These are phyloP conservation scores for Gaultheria prostrata DNA, from an alignment of 148 eudicot species.

Conservation along the genomic window DNA sequence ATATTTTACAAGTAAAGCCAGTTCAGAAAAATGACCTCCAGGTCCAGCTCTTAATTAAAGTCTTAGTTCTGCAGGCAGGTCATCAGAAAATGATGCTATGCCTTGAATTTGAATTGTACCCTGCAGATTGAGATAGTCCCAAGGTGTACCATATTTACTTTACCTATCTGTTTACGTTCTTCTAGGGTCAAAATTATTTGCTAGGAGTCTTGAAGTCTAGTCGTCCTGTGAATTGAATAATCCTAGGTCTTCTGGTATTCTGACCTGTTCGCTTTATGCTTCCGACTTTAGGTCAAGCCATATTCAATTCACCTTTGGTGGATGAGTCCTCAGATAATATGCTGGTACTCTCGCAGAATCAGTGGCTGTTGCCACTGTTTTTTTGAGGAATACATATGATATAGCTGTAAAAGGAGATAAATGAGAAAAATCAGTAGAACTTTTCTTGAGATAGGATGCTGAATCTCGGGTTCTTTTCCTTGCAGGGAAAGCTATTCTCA, in stretches of 20 bases:
- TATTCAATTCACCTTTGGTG: not conserved
- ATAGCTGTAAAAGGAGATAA: constrained; percentile 8
- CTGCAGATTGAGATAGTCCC: not conserved
- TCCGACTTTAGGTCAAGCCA: not conserved
- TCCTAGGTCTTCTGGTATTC: not conserved
- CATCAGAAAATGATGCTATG: not conserved
- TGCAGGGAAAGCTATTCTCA: constrained; percentile 84
- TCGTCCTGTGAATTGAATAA: not conserved
- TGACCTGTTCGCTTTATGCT: not conserved
- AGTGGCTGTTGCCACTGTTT: not conserved
- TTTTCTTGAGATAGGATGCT: not conserved
- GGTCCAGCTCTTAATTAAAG: constrained; percentile 8
- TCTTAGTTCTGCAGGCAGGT: constrained; percentile 1
- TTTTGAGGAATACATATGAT: not conserved
- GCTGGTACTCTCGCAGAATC: not conserved
- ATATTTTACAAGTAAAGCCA: not conserved
- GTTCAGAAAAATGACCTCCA: not conserved
- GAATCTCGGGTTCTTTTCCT: constrained; percentile 10
- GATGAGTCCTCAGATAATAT: not conserved
- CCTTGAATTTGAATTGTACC: not conserved
- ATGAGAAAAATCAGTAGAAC: not conserved
- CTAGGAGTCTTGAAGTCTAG: not conserved
- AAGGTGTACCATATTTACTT: not conserved
- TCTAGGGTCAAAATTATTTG: not conserved
- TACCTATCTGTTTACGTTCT: not conserved